phyloP scores from a whole-genome alignment of 2,329 filamentous ascomycete genomes.

The Mycosphaerella sp. region DNA sequence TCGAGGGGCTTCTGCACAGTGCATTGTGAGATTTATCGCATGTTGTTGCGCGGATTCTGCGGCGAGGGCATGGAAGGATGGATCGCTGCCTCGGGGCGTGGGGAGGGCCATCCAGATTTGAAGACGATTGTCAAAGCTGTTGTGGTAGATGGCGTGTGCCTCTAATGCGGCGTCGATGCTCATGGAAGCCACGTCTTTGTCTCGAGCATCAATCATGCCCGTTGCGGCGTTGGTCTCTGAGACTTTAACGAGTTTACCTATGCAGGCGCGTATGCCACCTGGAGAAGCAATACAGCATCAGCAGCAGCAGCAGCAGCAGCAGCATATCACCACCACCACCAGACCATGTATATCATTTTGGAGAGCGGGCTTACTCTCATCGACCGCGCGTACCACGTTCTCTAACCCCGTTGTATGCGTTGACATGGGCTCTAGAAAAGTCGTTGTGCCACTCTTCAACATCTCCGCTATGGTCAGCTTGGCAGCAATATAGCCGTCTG shows the following conservation, averaged over 20 bases:
- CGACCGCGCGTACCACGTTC: constrained; percentile 39
- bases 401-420: constrained; percentile 44
- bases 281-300: background rate
- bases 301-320: background rate
- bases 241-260: constrained; percentile 40
- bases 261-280: constrained; percentile 38
- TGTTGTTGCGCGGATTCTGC: constrained; percentile 27
- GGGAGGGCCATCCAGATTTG: constrained; percentile 5
- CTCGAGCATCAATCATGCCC: constrained; percentile 5
- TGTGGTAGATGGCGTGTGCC: background rate
- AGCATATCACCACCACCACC: background rate
- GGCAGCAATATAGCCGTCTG: constrained; percentile 47
- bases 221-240: constrained; percentile 30
- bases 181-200: constrained; percentile 1
- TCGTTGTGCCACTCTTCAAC: constrained; percentile 46
- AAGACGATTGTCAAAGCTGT: background rate
- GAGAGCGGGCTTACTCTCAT: constrained; percentile 30
- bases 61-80: background rate
- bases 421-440: constrained; percentile 49
- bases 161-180: background rate
- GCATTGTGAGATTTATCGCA: constrained; percentile 31
- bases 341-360: background rate
- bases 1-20: constrained; percentile 26
- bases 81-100: constrained; percentile 1
- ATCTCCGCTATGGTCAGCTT: constrained; percentile 47